Conservation (phyloP, 768 basidiomycete genomes). For the Mycena indigotica region DNA sequence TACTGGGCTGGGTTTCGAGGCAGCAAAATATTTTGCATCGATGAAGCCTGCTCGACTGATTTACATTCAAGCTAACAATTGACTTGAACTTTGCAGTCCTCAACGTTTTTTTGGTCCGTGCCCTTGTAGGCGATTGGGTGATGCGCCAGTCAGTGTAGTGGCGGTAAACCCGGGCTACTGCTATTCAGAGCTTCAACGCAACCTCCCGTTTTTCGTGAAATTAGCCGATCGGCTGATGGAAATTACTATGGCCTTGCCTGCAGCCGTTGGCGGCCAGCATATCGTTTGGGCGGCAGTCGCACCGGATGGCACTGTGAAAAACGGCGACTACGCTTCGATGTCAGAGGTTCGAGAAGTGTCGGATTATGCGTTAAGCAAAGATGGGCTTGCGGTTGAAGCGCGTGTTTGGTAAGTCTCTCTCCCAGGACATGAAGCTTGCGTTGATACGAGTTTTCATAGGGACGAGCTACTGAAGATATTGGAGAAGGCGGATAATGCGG, state of each 20-base stretch:
- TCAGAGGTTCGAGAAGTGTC: not conserved
- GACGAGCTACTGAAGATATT: not conserved
- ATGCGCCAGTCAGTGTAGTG: slow-evolving; percentile 28
- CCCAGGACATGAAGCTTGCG: not conserved
- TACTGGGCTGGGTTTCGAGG: not conserved
- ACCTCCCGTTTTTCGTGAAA: not conserved
- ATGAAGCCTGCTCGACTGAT: too few species aligned
- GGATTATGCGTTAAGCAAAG: not conserved
- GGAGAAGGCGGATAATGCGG: not conserved
- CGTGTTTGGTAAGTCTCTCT: not conserved
- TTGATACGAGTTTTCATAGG: not conserved
- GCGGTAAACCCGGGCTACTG: slow-evolving; percentile 35
- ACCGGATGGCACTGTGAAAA: not conserved
- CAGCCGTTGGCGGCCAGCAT: slow-evolving; percentile 6
- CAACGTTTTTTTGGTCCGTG: slow-evolving; percentile 33
- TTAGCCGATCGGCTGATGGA: slow-evolving; percentile 3
- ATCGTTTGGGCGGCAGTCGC: slow-evolving; percentile 6
- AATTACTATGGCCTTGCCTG: slow-evolving; percentile 1
- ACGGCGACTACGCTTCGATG: not conserved
- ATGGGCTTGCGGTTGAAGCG: not conserved
- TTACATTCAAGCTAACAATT: too few species aligned
- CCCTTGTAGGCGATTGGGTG: slow-evolving; percentile 27
- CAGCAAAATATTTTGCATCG: not conserved
- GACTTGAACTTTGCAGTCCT: too few species aligned
- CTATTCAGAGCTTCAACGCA: slow-evolving; percentile 27